A percentile compares a stretch with the other conserved stretches of the same genome.
These are phyloP conservation scores for Microbotryum saponariae DNA, from an alignment of 1,284 basidiomycete genomes.

Conservation along the genomic window DNA sequence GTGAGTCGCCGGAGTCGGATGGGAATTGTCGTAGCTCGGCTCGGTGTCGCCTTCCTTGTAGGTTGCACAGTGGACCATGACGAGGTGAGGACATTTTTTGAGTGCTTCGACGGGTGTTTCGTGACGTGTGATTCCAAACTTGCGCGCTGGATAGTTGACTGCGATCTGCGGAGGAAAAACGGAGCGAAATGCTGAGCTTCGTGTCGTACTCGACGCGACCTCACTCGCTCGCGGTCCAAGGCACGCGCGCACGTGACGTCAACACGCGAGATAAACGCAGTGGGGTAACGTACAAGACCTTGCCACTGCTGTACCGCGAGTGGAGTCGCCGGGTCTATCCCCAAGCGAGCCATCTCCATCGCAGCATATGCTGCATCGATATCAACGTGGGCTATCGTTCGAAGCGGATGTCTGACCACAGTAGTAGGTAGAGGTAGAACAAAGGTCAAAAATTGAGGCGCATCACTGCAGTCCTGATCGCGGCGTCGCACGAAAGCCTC, in stretches of 20 bases:
- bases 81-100: conserved; percentile 73
- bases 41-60: conserved; percentile 81
- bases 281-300: conserved; percentile 39
- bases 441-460: too few relatives aligned
- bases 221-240: not conserved
- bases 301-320: conserved; percentile 93
- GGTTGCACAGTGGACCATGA: conserved; percentile 87
- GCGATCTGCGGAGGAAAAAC: conserved; percentile 54
- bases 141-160: conserved; percentile 88
- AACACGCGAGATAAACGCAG: not conserved
- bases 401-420: conserved; percentile 40
- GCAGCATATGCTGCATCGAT: conserved; percentile 57
- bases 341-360: conserved; percentile 12
- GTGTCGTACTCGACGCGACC: too few relatives aligned
- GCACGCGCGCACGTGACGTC: not conserved
- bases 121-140: conserved; percentile 74
- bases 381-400: conserved; percentile 77
- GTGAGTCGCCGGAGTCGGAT: conserved; percentile 75
- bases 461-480: too few relatives aligned
- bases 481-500: too few relatives aligned
- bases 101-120: conserved; percentile 32
- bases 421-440: not conserved
- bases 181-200: not conserved
- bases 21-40: conserved; percentile 77
- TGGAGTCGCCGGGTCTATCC: conserved; percentile 50